Evolutionary conservation across 225 moss, liverwort and hornwort genomes (phyloP), one percentile per base, ranked within the genome.

Genomic region (Ulota crispa): DNA sequence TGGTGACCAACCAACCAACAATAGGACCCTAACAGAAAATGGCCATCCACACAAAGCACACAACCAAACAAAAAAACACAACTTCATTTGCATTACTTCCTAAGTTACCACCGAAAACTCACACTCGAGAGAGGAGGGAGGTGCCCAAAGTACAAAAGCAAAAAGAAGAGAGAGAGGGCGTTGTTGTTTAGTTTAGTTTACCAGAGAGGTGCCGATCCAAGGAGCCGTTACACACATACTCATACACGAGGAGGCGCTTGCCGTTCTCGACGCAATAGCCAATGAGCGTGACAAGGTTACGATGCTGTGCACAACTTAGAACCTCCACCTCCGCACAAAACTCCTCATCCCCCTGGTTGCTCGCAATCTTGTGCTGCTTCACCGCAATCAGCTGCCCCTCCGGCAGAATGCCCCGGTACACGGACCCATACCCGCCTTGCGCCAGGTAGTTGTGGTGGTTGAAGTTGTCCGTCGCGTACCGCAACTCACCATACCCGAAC

Each of bases 241-340:
- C 92, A 62, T 92, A 92, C 63, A 92, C 90, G 72, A 92, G 65
- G 56, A 92, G 82, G 36, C 90, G 86, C 64, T 82, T 88, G 13
- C 79, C 83, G 53, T 88, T 81, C 62, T 92, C 92, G 37, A 92
- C 88, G 84, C 92, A 92, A 68, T 90, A 92, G 20, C 92, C 92
- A 32, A 92, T 87, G 61, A 92, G 83, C 24, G 89, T 90, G 11
- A 92, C 92, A 32, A 92, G 85, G 78, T 92, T 92, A 21, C 90
- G 92, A 81, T 92, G 92, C 83, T 92, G 92, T 69, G 92, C 92
- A 83, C 92, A 92, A 85, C 92, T 92, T 68, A 92, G 86, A 72
- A 90, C 92, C 88, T 92, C 92, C 76, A 92, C 87, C 78, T 92
- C 92, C n/a, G 92, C 88, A 57, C 88, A 88, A 78, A 92, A 92